Conservation (phyloP, 2,329 filamentous ascomycete genomes). For the Mariannaea elegans region DNA sequence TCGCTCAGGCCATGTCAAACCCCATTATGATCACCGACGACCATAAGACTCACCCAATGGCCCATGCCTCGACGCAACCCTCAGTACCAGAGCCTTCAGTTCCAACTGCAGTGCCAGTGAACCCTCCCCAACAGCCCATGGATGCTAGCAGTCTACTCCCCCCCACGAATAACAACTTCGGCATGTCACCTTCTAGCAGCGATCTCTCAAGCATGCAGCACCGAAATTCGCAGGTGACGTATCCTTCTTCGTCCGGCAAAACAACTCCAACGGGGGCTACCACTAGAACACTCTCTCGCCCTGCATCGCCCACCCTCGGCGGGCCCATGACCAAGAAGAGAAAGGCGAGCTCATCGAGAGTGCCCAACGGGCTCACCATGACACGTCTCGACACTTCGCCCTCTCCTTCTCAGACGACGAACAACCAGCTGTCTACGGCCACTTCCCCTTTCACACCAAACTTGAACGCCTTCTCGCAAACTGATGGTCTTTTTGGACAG, state of each 20-base stretch:
- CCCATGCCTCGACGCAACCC: slow-evolving; percentile 40
- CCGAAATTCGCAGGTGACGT: slow-evolving; percentile 54
- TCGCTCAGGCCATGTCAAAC: slow-evolving; percentile 85
- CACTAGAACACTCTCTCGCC: slow-evolving; percentile 67
- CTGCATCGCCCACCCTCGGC: slow-evolving; percentile 73
- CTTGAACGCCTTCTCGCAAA: slow-evolving; percentile 53
- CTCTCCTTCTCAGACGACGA: slow-evolving; percentile 49
- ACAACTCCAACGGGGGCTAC: slow-evolving; percentile 42
- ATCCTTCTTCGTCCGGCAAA: slow-evolving; percentile 44
- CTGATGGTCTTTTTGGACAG: slow-evolving; percentile 57
- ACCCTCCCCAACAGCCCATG: slow-evolving; percentile 28
- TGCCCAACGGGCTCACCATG: slow-evolving; percentile 82
- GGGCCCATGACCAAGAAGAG: slow-evolving; percentile 81
- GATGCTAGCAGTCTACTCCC: slow-evolving; percentile 47
- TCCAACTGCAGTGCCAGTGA: slow-evolving; percentile 24
- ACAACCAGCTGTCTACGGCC: slow-evolving; percentile 50
- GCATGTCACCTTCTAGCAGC: slow-evolving; percentile 67
- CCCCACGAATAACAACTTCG: slow-evolving; percentile 55
- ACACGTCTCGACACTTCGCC: slow-evolving; percentile 75
- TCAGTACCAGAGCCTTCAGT: slow-evolving; percentile 39
- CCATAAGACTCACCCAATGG: slow-evolving; percentile 80
- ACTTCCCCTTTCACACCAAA: slow-evolving; percentile 65
- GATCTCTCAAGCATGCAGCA: slow-evolving; percentile 70
- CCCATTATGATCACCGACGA: slow-evolving; percentile 98
- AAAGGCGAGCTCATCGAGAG: slow-evolving; percentile 78